Conservation (phyloP, 495 filamentous ascomycete genomes). For the Pseudevernia furfuracea region DNA sequence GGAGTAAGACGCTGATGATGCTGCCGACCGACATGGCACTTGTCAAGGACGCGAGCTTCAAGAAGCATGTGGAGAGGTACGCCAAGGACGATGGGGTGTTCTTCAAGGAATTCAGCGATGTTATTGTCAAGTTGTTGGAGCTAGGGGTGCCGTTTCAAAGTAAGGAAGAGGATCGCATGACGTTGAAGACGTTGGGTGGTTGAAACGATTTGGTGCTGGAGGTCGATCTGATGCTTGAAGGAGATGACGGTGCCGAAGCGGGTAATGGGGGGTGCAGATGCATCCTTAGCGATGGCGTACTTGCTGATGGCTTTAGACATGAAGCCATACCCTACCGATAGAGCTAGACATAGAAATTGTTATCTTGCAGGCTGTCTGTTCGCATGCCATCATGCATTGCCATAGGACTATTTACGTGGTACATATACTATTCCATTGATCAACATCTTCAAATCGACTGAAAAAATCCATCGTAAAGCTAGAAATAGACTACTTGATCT, state of each 20-base stretch:
- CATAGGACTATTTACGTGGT: too few species aligned
- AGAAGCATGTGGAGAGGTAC: conserved; percentile 77
- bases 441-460: too few species aligned
- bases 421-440: too few species aligned
- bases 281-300: not conserved
- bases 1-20: conserved; percentile 90
- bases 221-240: not conserved
- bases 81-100: conserved; percentile 85
- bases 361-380: not conserved
- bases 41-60: conserved; percentile 83
- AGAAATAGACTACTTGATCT: not conserved
- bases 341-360: not conserved
- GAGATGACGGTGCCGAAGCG: too few species aligned
- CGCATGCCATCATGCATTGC: too few species aligned
- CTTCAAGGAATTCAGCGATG: conserved; percentile 86
- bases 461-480: too few species aligned
- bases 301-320: not conserved
- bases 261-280: not conserved
- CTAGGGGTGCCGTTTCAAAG: conserved; percentile 83
- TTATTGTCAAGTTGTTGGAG: conserved; percentile 78
- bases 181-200: conserved; percentile 54
- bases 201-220: not conserved
- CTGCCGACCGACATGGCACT: conserved; percentile 85
- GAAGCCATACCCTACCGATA: not conserved
- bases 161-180: conserved; percentile 56